These are phyloP conservation scores for Calycina marina DNA, from an alignment of 2,329 filamentous ascomycete species.

Conservation along the genomic window DNA sequence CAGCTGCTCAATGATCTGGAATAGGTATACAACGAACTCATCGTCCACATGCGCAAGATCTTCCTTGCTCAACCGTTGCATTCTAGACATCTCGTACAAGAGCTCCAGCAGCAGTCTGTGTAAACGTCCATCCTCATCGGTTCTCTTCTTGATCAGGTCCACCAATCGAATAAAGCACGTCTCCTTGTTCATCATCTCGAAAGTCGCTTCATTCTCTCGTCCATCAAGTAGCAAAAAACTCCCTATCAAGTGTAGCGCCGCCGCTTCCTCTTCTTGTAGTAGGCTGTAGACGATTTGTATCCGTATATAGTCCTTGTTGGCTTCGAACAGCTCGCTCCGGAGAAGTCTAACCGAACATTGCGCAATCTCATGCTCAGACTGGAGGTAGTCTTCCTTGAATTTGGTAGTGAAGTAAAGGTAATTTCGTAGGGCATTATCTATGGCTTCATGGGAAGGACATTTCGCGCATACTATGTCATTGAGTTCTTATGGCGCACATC, in stretches of 20 bases:
- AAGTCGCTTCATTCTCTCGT: constrained; percentile 58
- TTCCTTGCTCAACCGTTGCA: constrained; percentile 63
- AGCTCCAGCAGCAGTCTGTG: constrained; percentile 75
- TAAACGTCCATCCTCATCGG: constrained; percentile 48
- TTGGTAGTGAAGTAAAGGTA: constrained; percentile 69
- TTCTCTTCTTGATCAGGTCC: constrained; percentile 56
- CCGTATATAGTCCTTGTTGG: constrained; percentile 74
- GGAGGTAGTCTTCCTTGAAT: constrained; percentile 62
- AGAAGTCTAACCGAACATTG: constrained; percentile 69
- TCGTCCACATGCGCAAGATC: constrained; percentile 70
- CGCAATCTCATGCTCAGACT: constrained; percentile 65
- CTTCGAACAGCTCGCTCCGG: constrained; percentile 56
- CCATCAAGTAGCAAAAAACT: constrained; percentile 83
- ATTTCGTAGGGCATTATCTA: constrained; percentile 74
- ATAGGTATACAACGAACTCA: constrained; percentile 68
- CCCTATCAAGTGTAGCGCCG: constrained; percentile 66
- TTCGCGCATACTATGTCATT: constrained; percentile 46
- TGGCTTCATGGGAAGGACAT: constrained; percentile 45
- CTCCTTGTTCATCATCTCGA: constrained; percentile 77
- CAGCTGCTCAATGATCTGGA: constrained; percentile 74
- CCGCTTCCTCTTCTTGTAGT: constrained; percentile 72
- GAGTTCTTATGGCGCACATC: constrained; percentile 35
- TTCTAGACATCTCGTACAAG: constrained; percentile 90
- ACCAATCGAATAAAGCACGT: constrained; percentile 72
- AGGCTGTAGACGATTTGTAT: constrained; percentile 87